Evolutionary conservation across 768 basidiomycete genomes (phyloP).

Genomic region (Collybia sp.): DNA sequence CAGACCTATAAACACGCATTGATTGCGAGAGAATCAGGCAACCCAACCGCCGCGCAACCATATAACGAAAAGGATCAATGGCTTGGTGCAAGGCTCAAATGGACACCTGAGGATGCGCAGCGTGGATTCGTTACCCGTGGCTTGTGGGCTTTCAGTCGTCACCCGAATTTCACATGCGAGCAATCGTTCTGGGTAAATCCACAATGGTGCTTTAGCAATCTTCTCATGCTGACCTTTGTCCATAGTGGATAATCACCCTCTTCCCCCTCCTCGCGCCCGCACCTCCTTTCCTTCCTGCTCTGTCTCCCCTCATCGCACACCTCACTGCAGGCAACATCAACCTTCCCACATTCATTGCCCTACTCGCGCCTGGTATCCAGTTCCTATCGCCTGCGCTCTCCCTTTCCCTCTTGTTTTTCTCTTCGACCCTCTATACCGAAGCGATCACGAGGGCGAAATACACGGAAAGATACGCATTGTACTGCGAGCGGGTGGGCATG

Average conservation of each 20-base stretch:
- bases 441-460: constrained; percentile 75
- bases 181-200: constrained; percentile 76
- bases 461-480: constrained; percentile 61
- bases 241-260: constrained; percentile 62
- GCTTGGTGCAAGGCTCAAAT: constrained; percentile 59
- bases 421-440: constrained; percentile 80
- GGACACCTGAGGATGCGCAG: constrained; percentile 61
- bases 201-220: neutral
- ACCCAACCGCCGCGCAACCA: constrained; percentile 22
- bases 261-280: constrained; percentile 53
- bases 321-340: constrained; percentile 12
- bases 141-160: constrained; percentile 82
- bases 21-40: constrained; percentile 24
- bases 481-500: constrained; percentile 78
- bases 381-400: constrained; percentile 45
- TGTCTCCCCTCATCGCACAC: constrained; percentile 7
- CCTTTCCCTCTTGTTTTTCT: constrained; percentile 68
- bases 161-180: constrained; percentile 93
- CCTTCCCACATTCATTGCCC: constrained; percentile 15
- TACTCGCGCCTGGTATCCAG: constrained; percentile 18
- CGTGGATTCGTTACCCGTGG: constrained; percentile 86
- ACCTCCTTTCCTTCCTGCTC: constrained; percentile 16
- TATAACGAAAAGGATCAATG: constrained; percentile 51
- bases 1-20: constrained; percentile 69
- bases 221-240: constrained; percentile 1